Evolutionary conservation across 495 filamentous ascomycete genomes (phyloP), one percentile per base, ranked within the genome.

Genomic region (Paragyromitra xinjiangensis): DNA sequence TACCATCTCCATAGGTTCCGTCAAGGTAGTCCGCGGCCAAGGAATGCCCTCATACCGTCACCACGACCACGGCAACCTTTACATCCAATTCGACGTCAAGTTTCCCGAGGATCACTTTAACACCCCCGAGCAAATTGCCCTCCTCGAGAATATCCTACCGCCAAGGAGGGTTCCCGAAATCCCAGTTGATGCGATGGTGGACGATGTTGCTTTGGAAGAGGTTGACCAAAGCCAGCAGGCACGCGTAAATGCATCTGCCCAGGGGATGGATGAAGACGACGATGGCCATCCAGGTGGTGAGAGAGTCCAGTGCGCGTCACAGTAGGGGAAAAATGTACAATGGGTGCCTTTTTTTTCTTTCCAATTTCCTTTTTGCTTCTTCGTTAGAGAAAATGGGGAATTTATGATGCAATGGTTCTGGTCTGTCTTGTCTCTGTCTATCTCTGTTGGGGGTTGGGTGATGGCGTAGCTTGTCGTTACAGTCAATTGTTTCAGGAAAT

Each of bases 11-110:
- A 45, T 71, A 98, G 95, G 92, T 80, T 85, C 91, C 53, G 90
- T 98, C 81, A 99, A 98, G 88, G 91, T 97, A 84, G 92, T 99
- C 81, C 92, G 92, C 77, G 94, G 94, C 66, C 96, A 99, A 85
- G 95, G 95, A 86, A 99, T 99, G 95, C 95, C 95, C 48, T 97
- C 96, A 0, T 92, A 89, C 85, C 91, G 96, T 73, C 96, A 98
- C 84, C 96, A 99, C 85, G 93, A 97, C 85, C 91, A 88, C 83
- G 95, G 95, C 75, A 99, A 98, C 85, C 89, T 99, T 74, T 99
- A 95, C 86, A 92, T 98, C 83, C 93, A 96, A 84, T 99, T 99
- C 87, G 90, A 92, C 75, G 94, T 99, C 86, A 97, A 96, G 85
- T 98, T 99, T 89, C 95, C 95, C 72, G 88, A 87, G 83, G 88